Conservation (phyloP, 208 protist species). For the Leishmania tropica region DNA sequence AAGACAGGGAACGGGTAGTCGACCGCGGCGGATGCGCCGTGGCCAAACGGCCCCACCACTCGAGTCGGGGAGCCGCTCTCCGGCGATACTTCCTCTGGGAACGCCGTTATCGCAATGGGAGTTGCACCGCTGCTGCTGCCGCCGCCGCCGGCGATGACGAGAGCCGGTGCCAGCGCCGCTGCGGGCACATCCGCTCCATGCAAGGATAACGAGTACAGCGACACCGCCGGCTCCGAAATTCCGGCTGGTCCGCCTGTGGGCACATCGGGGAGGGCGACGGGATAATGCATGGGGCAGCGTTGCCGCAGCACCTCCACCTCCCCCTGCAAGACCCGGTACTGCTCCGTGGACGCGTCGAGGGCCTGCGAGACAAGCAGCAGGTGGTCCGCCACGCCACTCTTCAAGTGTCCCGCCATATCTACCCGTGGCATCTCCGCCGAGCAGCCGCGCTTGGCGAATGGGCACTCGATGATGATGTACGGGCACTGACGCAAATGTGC, state of each 20-base stretch:
- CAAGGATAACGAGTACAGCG: neutral
- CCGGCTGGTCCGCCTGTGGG: neutral
- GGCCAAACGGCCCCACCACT: neutral
- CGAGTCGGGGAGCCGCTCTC: neutral
- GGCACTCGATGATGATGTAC: slow-evolving; percentile 28
- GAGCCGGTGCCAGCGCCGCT: neutral
- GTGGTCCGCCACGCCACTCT: slow-evolving; percentile 16
- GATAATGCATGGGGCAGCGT: slow-evolving; percentile 10
- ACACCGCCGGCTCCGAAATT: neutral
- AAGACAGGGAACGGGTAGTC: neutral
- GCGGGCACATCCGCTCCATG: neutral
- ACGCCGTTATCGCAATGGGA: neutral
- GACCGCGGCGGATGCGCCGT: neutral
- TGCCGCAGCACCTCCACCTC: slow-evolving; percentile 47
- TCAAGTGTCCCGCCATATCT: slow-evolving; percentile 29
- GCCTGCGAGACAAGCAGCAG: slow-evolving; percentile 25
- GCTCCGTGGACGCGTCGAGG: slow-evolving; percentile 22
- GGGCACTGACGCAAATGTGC: slow-evolving; percentile 30
- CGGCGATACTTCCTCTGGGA: neutral
- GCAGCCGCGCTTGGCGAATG: slow-evolving; percentile 46
- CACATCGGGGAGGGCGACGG: neutral
- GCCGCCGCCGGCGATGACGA: neutral
- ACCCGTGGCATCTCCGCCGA: slow-evolving; percentile 13
- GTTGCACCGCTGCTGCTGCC: neutral
- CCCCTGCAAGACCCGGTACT: slow-evolving; percentile 29